phyloP scores from a whole-genome alignment of 2,329 filamentous ascomycete species.

The Macrophomina phaseolina region DNA sequence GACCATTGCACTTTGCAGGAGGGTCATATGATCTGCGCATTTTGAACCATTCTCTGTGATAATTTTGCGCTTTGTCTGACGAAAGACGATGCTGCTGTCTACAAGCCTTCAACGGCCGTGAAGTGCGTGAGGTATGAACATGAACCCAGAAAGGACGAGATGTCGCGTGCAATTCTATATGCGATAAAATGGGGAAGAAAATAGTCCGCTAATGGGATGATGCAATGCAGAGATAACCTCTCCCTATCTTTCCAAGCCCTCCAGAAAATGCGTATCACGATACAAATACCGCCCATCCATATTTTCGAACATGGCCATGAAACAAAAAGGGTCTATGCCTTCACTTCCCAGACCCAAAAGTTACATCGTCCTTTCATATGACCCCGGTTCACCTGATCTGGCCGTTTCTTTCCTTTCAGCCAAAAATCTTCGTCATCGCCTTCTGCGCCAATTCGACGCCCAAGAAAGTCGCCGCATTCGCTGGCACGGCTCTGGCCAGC shows the following conservation, averaged over 20 bases:
- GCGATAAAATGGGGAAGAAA: background rate
- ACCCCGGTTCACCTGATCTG: too few relatives aligned
- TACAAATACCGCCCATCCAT: too few relatives aligned
- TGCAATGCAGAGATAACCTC: too few relatives aligned
- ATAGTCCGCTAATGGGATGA: background rate
- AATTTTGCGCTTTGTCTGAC: background rate
- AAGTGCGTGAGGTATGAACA: background rate
- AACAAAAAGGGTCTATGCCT: too few relatives aligned
- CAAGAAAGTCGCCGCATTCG: conserved; percentile 94
- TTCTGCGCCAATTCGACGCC: conserved; percentile 84
- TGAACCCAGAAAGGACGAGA: background rate
- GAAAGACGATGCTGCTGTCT: background rate
- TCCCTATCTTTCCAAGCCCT: too few relatives aligned
- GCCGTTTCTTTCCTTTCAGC: background rate
- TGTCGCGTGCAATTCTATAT: background rate
- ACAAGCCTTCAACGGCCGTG: background rate
- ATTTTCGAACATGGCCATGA: too few relatives aligned
- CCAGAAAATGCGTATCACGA: background rate
- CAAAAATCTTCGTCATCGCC: conserved; percentile 79
- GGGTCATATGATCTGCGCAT: too few relatives aligned
- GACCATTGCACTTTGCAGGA: too few relatives aligned
- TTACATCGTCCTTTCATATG: too few relatives aligned
- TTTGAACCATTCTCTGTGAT: background rate
- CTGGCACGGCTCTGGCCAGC: conserved; percentile 88
- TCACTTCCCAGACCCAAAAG: too few relatives aligned